Base-by-base conservation (phyloP, 2,329 filamentous ascomycete species). In the Xylaria sp. region DNA sequence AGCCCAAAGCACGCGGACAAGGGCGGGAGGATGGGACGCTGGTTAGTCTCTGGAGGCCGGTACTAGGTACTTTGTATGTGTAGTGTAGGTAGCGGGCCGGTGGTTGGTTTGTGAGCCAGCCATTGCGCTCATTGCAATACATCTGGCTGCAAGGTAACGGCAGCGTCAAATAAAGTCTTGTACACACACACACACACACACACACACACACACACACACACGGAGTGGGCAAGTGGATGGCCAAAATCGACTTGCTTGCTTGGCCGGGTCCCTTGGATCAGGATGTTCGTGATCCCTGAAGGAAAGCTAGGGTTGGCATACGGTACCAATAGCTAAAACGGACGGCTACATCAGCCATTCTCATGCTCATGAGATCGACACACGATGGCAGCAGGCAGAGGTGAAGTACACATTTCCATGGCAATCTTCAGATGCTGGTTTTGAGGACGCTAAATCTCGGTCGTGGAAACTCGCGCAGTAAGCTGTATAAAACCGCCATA, bases 141-240 rank as follows among this genome's bases (percentile, higher is more conserved):
- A n/a, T 59, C 54, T 23, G 50, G 56, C 57, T 64, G 64, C 64
- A 64, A 52, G 64, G 61, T 64, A 58, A 49, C 57, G 43, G 47
- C 50, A 62, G 50, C 40, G 42, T 42, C 55, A 53, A 56, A 47
- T 55, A 25, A 45, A 59, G 23, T 45, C 45, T 19, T 35, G 51
- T 37, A 55, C 17, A 21, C 40, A 43, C 21, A 23, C 49, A 19
- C 40, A 45, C 21, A 45, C n/a, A n/a, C n/a, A n/a, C n/a, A n/a
- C n/a, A n/a, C n/a, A n/a, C n/a, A n/a, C n/a, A n/a, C n/a, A n/a
- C n/a, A n/a, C n/a, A n/a, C n/a, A n/a, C n/a, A n/a, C n/a, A n/a
- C n/a, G n/a, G n/a, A n/a, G n/a, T n/a, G n/a, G n/a, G n/a, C n/a
- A 37, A 47, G 50, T 40, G 55, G 46, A 49, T 38, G 43, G 56